Base-by-base conservation (phyloP, 2,329 filamentous ascomycete species). In the Tolypocladium paradoxum region DNA sequence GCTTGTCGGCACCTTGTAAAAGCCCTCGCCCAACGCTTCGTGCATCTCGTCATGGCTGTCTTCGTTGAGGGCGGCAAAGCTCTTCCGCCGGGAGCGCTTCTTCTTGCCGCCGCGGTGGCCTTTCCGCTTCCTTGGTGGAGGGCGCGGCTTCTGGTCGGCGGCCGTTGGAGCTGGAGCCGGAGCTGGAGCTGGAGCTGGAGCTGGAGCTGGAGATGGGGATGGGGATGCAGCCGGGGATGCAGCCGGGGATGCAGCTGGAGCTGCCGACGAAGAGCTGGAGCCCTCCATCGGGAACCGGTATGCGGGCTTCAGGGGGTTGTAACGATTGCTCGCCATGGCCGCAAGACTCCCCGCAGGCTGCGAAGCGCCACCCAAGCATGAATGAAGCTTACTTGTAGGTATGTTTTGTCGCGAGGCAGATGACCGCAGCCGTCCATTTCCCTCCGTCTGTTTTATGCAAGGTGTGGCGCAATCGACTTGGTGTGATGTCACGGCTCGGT, bases 101-200 rank as follows among this genome's bases (percentile, higher is more conserved):
- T 90, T 90, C 76, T 85, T 91, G 37, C 87, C 86, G 34, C 82
- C 84, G 46, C 88, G 82, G 67, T 90, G 85, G 61, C 83, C 85
- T 65, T 85, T 87, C 65, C 70, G 64, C 68, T 89, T 88, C 74
- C 84, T 83, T 62, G 57, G 57, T 38, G 53, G 50, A 16, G 51
- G 48, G 18, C 53, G 54, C 24, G 52, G 53, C 38, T 56, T 58
- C 52, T 54, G 56, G 49, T 54, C 49, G 51, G 45, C 48, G 53
- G 29, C 40, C 6, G 38, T 22, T 12, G 53, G 29, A 9, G 49
- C 34, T 14, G 48, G 48, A 49, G 55, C 45, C 4, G 51, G 49
- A 35, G 57, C 48, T 55, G 53, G 36, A 20, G 53, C 53, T 34
- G 50, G 24, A 24, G 22, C 24, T 22, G 48, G 40, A 36, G 50